A percentile compares a stretch with the other conserved stretches of the same genome.
Conservation (phyloP, 345 rosid species). For the Dipteronia sinensis region DNA sequence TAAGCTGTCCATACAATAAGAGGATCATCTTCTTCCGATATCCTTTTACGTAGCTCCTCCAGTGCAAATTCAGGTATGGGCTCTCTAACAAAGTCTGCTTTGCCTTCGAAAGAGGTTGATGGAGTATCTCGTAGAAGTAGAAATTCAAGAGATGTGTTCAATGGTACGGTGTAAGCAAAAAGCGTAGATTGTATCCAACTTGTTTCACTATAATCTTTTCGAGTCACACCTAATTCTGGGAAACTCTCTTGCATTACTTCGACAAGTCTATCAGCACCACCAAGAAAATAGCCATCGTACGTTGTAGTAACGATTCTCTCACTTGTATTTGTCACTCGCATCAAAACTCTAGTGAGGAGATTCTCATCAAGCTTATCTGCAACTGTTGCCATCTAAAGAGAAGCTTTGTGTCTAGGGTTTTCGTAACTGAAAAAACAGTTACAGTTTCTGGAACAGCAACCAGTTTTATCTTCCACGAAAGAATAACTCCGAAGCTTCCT, state of each 20-base stretch:
- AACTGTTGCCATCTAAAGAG: conserved; percentile 2
- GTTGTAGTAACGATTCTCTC: conserved; percentile 34
- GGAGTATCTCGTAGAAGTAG: conserved; percentile 53
- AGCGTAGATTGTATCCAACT: conserved; percentile 61
- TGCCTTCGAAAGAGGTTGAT: conserved; percentile 51
- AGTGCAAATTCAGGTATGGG: conserved; percentile 38
- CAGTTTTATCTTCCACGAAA: not conserved
- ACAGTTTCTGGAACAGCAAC: not conserved
- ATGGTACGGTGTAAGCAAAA: conserved; percentile 51
- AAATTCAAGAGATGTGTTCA: conserved; percentile 39
- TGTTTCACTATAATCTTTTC: conserved; percentile 48
- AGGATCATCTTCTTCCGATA: conserved; percentile 53
- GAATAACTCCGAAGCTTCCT: conserved; percentile 3
- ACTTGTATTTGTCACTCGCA: conserved; percentile 18
- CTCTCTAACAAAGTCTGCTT: conserved; percentile 51
- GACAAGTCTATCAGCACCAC: conserved; percentile 34
- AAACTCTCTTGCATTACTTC: conserved; percentile 47
- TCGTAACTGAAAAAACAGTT: not conserved
- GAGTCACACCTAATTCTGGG: conserved; percentile 57
- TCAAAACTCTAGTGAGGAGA: conserved; percentile 23
- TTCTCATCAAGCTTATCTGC: conserved; percentile 13
- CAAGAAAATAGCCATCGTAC: conserved; percentile 44
- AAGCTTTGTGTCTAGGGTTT: not conserved
- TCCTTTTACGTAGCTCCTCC: conserved; percentile 48
- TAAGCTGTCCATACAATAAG: conserved; percentile 66